These are phyloP conservation scores for Azolla pinnata DNA, from an alignment of 75 land plant species.

Conservation along the genomic window DNA sequence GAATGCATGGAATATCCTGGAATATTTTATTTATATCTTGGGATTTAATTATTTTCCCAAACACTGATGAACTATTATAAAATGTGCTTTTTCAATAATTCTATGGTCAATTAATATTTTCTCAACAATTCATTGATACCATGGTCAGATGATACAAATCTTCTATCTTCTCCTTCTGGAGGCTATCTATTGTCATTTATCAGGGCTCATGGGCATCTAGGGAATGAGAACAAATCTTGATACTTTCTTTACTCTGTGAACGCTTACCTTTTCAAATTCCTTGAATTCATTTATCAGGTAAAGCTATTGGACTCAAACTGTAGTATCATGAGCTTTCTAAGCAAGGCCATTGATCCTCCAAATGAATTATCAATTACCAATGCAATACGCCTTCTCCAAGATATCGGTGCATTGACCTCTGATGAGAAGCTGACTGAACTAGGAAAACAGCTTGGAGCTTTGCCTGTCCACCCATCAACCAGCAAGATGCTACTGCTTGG, in stretches of 20 bases:
- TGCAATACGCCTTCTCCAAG: conserved; percentile 60
- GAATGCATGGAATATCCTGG: too few relatives aligned
- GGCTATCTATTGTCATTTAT: too few relatives aligned
- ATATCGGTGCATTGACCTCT: conserved; percentile 67
- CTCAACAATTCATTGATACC: too few relatives aligned
- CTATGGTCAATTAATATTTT: too few relatives aligned
- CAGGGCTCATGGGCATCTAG: too few relatives aligned
- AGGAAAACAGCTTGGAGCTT: conserved; percentile 66
- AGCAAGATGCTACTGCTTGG: conserved; percentile 86
- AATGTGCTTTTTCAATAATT: background rate
- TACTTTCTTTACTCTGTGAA: too few relatives aligned
- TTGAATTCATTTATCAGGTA: conserved; percentile 51
- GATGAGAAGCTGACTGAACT: conserved; percentile 69
- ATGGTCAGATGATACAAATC: too few relatives aligned
- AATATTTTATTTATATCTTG: background rate
- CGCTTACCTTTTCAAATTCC: too few relatives aligned
- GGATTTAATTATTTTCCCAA: background rate
- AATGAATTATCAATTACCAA: conserved; percentile 51
- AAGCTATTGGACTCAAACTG: conserved; percentile 60
- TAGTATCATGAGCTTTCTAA: conserved; percentile 47
- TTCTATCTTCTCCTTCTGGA: too few relatives aligned
- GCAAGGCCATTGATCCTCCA: conserved; percentile 78
- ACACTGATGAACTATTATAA: background rate
- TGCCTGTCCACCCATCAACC: conserved; percentile 82
- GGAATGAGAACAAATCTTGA: too few relatives aligned